Evolutionary conservation across 768 basidiomycete species (phyloP).

Genomic region (Mycena chlorophos): DNA sequence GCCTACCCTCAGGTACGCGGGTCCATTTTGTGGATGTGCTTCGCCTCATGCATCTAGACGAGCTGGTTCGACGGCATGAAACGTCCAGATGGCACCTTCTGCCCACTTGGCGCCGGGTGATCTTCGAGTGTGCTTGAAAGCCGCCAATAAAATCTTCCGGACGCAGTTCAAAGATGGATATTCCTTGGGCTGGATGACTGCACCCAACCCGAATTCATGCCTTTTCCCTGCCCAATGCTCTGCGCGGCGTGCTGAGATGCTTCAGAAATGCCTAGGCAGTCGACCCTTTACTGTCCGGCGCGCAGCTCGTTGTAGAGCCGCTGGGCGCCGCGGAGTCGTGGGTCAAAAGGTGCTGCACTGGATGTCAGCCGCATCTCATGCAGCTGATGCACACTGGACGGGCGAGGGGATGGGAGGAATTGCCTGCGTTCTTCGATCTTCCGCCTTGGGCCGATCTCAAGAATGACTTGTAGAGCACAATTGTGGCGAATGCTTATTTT

Average conservation of each 20-base stretch:
- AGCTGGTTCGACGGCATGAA: neutral
- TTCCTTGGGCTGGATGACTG: too few relatives aligned
- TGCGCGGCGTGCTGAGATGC: too few relatives aligned
- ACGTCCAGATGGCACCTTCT: neutral
- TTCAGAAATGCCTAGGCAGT: too few relatives aligned
- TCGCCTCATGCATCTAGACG: neutral
- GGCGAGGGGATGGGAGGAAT: slow-evolving; percentile 4
- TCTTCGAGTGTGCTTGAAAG: neutral
- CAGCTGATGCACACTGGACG: neutral
- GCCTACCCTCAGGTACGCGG: neutral
- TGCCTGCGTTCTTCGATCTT: slow-evolving; percentile 5
- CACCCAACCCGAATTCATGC: too few relatives aligned
- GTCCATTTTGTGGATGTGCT: neutral
- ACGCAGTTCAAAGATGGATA: too few relatives aligned
- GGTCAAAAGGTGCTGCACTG: neutral
- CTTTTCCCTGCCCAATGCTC: too few relatives aligned
- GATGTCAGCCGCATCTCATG: neutral
- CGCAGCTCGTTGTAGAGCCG: too few relatives aligned
- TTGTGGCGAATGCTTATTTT: too few relatives aligned
- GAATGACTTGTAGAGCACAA: slow-evolving; percentile 1
- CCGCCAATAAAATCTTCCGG: neutral
- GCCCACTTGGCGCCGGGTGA: neutral
- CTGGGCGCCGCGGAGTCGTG: too few relatives aligned
- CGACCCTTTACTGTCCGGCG: too few relatives aligned
- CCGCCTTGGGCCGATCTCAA: slow-evolving; percentile 6